Base-by-base conservation (phyloP, 176 grass and related monocot genomes). In the Cenchrus fungigraminus region DNA sequence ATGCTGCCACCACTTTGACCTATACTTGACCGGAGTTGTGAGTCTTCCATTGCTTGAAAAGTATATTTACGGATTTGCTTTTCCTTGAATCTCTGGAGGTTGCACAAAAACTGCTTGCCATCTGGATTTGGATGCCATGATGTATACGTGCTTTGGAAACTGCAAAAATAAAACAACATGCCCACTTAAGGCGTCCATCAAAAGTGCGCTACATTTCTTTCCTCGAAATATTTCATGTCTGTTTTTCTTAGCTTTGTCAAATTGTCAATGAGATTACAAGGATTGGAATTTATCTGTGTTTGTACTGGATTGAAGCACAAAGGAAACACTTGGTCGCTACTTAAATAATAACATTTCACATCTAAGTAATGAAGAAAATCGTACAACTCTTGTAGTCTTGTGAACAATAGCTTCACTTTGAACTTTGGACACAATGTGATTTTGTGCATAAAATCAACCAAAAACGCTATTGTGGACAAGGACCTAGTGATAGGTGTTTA, bases 101-200 rank as follows among this genome's bases (percentile, higher is more conserved):
- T 95, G 32, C 87, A 89, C 45, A 98, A 75, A 67, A 98, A 95
- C 55, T 82, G 61, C 61, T 90, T 94, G 49, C 92, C 89, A 63
- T 91, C 63, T 22, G 52, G 55, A 78, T 42, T 87, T 74, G 92
- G 84, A 66, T 90, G 87, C 95, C 93, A 98, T 61, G 89, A 91
- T 80, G 80, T 93, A 87, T 98, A 98, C 14, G 88, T 90, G 73
- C 87, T 88, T 79, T 91, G 91, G 69, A 98, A 98, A 76, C 95
- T 98, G 92, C 68, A 64, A 85, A 56, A 55, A 62, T 58, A 57
- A 42, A 64, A 82, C 1, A 28, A 28, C 20, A 50, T n/a, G 81
- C 68, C 29, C 1, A 81, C 12, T 37, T 76, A 52, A 85, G 50
- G 45, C 14, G 2, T 17, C 31, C 32, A 63, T 22, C 71, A 15